phyloP scores from a whole-genome alignment of 768 basidiomycete genomes.

The Boletus tomentosulus region DNA sequence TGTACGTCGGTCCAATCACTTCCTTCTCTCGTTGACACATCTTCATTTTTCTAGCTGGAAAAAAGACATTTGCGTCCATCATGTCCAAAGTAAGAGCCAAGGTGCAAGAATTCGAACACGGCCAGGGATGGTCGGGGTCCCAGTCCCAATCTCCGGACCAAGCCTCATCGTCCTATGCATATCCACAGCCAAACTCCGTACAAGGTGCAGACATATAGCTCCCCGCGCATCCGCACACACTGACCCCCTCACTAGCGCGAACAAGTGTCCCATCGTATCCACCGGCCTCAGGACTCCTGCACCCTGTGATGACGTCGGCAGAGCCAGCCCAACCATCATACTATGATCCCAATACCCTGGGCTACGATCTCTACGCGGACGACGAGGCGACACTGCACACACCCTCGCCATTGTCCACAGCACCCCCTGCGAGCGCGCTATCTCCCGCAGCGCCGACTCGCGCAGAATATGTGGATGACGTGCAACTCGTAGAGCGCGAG shows the following conservation, averaged over 20 bases:
- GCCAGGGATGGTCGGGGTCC: conserved; percentile 18
- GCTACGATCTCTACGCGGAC: conserved; percentile 25
- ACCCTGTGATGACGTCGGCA: not conserved
- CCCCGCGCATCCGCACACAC: not conserved
- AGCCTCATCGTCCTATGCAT: not conserved
- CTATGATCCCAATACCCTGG: conserved; percentile 33
- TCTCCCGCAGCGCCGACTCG: not conserved
- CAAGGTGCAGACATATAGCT: conserved; percentile 7
- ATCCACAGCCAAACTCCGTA: not conserved
- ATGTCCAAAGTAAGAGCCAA: conserved; percentile 80
- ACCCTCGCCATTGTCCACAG: not conserved
- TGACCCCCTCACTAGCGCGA: conserved; percentile 3
- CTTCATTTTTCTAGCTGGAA: conserved; percentile 48
- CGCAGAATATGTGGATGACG: not conserved
- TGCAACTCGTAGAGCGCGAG: not conserved
- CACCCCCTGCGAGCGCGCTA: not conserved
- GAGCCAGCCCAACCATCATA: conserved; percentile 24
- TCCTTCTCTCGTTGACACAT: not conserved
- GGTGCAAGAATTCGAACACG: conserved; percentile 74
- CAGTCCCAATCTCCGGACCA: conserved; percentile 7
- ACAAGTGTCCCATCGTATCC: conserved; percentile 9
- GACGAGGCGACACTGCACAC: conserved; percentile 3
- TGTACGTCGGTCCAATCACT: conserved; percentile 42
- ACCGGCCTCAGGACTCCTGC: conserved; percentile 10
- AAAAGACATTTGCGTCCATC: conserved; percentile 69